phyloP scores from a whole-genome alignment of 768 basidiomycete species.

The Auriscalpium microsporum region DNA sequence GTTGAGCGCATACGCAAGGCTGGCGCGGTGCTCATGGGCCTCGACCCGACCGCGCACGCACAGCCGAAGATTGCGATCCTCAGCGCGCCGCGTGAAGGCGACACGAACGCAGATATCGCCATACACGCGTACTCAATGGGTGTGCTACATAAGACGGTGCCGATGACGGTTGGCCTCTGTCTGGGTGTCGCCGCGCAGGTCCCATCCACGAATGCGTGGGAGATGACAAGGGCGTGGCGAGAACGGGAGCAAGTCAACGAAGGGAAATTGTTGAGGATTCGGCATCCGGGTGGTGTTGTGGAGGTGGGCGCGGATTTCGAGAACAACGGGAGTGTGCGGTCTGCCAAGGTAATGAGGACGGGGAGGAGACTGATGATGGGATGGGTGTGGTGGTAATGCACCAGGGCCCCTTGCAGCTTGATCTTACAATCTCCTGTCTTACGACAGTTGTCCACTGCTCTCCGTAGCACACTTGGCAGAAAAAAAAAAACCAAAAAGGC shows the following conservation, averaged over 20 bases:
- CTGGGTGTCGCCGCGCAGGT: conserved; percentile 56
- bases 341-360: conserved; percentile 59
- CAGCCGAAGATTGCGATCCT: conserved; percentile 67
- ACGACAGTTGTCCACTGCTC: too few relatives aligned
- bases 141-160: conserved; percentile 59
- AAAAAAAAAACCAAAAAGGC: too few relatives aligned
- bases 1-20: conserved; percentile 48
- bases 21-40: conserved; percentile 53
- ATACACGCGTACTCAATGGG: conserved; percentile 66
- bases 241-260: background rate
- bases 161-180: conserved; percentile 66
- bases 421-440: too few relatives aligned
- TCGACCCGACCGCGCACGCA: conserved; percentile 53
- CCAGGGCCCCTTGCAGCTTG: too few relatives aligned
- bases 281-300: conserved; percentile 59
- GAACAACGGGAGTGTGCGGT: conserved; percentile 37
- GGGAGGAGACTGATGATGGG: conserved; percentile 69
- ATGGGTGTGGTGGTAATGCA: conserved; percentile 49
- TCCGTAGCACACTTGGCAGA: too few relatives aligned
- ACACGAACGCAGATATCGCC: conserved; percentile 37
- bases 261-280: conserved; percentile 36
- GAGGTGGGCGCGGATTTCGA: conserved; percentile 55
- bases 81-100: conserved; percentile 25
- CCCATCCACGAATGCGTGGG: conserved; percentile 46
- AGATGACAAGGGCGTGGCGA: conserved; percentile 28